phyloP scores from a whole-genome alignment of 805 yeast genomes.

The Yamadazyma takamatsuzukensis region DNA sequence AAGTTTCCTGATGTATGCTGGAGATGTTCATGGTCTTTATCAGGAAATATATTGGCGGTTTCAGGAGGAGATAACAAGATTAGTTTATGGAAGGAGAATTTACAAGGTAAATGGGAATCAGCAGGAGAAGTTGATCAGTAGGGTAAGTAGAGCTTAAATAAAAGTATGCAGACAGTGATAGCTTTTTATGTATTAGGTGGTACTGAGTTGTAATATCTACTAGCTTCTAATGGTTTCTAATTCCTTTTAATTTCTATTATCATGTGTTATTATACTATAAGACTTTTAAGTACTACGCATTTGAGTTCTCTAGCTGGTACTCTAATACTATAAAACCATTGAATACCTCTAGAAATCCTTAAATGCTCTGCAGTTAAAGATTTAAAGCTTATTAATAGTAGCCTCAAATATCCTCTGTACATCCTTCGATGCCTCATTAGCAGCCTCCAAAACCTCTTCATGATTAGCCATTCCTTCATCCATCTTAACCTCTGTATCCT shows the following conservation, averaged over 20 bases:
- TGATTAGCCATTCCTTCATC: constrained; percentile 83
- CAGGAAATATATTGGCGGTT: constrained; percentile 93
- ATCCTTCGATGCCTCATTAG: constrained; percentile 75
- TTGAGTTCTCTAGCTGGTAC: background rate
- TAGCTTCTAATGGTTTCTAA: too few species aligned
- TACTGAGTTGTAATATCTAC: too few species aligned
- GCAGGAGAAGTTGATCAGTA: constrained; percentile 95
- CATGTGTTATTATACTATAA: too few species aligned
- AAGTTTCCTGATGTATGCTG: constrained; percentile 96
- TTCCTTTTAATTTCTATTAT: too few species aligned
- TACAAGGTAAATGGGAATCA: constrained; percentile 91
- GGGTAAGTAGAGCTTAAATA: constrained; percentile 1
- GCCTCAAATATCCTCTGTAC: constrained; percentile 68
- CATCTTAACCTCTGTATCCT: constrained; percentile 47
- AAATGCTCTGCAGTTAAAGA: background rate
- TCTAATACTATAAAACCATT: background rate
- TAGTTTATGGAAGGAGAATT: constrained; percentile 92
- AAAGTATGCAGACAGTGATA: background rate
- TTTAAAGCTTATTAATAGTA: constrained; percentile 45
- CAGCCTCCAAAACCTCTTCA: constrained; percentile 85
- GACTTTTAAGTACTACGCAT: too few species aligned
- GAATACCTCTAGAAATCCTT: background rate
- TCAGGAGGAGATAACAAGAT: constrained; percentile 96
- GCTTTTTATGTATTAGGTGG: too few species aligned
- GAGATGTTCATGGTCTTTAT: constrained; percentile 97